phyloP scores from a whole-genome alignment of 495 filamentous ascomycete species.

The Penicillium herquei region DNA sequence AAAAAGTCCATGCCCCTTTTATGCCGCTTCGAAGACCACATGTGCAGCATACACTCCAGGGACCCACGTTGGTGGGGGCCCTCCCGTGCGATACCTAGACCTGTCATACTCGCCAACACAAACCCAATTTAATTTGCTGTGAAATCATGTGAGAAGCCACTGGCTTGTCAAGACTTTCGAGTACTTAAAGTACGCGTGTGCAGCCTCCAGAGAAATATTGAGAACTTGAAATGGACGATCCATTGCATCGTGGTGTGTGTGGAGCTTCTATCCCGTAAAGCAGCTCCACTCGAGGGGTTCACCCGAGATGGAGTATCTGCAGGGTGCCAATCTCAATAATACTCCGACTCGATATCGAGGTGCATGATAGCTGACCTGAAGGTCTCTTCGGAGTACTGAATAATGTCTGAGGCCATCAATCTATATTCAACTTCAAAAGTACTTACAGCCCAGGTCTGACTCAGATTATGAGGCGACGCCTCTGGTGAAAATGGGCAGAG shows the following conservation, averaged over 20 bases:
- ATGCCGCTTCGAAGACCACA: too few relatives aligned
- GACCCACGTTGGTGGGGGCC: too few relatives aligned
- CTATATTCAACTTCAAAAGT: background rate
- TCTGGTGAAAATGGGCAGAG: background rate
- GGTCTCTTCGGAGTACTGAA: background rate
- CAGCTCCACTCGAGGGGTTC: conserved; percentile 9
- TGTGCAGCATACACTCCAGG: too few relatives aligned
- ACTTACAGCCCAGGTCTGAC: background rate
- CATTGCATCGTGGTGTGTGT: background rate
- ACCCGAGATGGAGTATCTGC: conserved; percentile 14
- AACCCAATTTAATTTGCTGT: too few relatives aligned
- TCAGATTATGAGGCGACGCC: background rate
- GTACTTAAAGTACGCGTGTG: too few relatives aligned
- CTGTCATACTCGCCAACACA: too few relatives aligned
- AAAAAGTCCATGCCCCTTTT: too few relatives aligned
- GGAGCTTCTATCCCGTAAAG: conserved; percentile 14
- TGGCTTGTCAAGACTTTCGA: too few relatives aligned
- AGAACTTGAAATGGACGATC: background rate
- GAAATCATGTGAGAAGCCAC: too few relatives aligned
- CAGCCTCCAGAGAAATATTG: background rate
- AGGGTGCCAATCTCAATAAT: conserved; percentile 21
- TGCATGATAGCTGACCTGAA: background rate
- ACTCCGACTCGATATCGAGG: conserved; percentile 4
- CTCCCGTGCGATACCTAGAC: too few relatives aligned
- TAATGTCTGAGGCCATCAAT: background rate